Percentiles rank a stretch among this genome's conserved stretches.
Evolutionary conservation across 1,284 basidiomycete species (phyloP).

Genomic region (Grifola frondosa): DNA sequence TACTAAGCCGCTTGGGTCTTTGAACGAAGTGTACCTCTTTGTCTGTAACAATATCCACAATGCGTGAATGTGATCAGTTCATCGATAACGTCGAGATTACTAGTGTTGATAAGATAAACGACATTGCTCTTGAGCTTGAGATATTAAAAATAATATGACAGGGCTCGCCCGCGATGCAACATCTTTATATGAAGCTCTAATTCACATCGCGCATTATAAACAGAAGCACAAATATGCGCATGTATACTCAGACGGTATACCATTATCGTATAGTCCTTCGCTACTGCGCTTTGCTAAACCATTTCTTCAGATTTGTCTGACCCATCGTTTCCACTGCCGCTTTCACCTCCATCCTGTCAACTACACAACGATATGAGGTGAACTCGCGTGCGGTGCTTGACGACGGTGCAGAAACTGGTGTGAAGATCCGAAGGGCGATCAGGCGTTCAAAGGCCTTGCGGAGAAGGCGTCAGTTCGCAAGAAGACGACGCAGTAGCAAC

Average conservation of each 20-base stretch:
- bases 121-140: no score
- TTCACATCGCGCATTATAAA: no score
- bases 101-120: no score
- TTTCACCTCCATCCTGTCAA: slow-evolving; percentile 60
- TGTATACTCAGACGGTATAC: no score
- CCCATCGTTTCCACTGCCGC: slow-evolving; percentile 62
- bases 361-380: slow-evolving; percentile 59
- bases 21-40: background rate
- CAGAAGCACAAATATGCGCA: no score
- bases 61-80: no score
- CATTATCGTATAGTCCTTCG: no score
- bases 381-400: slow-evolving; percentile 58
- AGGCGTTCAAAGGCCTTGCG: slow-evolving; percentile 69
- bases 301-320: slow-evolving; percentile 73
- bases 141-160: no score
- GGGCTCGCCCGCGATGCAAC: no score
- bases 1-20: slow-evolving; percentile 18
- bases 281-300: slow-evolving; percentile 65
- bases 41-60: no score
- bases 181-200: no score
- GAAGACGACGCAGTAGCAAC: background rate
- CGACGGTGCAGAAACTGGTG: slow-evolving; percentile 44
- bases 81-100: no score
- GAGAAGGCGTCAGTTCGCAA: background rate
- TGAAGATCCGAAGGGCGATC: slow-evolving; percentile 51